Evolutionary conservation across 345 rosid species (phyloP).

Genomic region (Kernera saxatilis): DNA sequence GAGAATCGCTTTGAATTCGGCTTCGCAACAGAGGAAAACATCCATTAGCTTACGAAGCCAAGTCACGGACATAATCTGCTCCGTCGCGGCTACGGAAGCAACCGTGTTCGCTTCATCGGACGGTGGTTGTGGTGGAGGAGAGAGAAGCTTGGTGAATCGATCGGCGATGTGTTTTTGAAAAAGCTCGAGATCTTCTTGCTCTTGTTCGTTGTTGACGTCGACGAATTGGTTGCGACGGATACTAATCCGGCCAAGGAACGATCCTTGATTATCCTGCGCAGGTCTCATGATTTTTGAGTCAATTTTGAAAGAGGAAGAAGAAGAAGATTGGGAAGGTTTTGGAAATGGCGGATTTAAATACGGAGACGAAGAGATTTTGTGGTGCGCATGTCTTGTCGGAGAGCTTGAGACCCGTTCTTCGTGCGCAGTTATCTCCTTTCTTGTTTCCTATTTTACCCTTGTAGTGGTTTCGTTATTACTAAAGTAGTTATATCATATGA

Average conservation of each 20-base stretch:
- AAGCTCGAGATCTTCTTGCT: conserved; percentile 84
- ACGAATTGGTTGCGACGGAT: conserved; percentile 78
- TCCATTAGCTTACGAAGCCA: conserved; percentile 91
- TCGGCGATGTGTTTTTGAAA: conserved; percentile 79
- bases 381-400: conserved; percentile 34
- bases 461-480: background rate
- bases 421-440: background rate
- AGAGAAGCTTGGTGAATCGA: conserved; percentile 59
- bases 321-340: conserved; percentile 12
- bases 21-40: conserved; percentile 88
- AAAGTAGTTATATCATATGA: too few relatives aligned
- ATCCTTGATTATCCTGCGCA: conserved; percentile 65
- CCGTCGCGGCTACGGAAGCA: conserved; percentile 20
- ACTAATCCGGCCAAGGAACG: conserved; percentile 83
- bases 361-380: conserved; percentile 4
- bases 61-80: conserved; percentile 54
- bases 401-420: conserved; percentile 35
- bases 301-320: background rate
- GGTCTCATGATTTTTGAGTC: conserved; percentile 43
- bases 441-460: background rate
- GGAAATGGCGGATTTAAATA: conserved; percentile 13
- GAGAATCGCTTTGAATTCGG: conserved; percentile 82
- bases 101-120: conserved; percentile 21
- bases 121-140: conserved; percentile 31
- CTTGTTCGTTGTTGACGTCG: conserved; percentile 71